These are phyloP conservation scores for Solanum gandarillasii DNA, from an alignment of 257 asterid genomes.

Conservation along the genomic window DNA sequence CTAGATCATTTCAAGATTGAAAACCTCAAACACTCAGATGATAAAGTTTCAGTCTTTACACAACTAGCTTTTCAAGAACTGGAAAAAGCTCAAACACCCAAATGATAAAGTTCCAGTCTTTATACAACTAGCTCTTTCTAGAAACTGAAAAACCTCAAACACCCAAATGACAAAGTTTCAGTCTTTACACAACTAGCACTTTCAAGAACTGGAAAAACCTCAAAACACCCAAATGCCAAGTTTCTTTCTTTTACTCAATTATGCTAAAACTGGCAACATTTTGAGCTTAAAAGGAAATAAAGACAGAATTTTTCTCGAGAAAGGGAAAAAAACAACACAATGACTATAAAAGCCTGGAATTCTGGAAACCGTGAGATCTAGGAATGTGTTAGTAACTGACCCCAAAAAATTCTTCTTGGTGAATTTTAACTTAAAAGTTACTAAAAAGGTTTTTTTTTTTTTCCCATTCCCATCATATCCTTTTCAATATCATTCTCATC, in stretches of 20 bases:
- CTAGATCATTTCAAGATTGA: not conserved
- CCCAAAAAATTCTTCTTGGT: slow-evolving; percentile 28
- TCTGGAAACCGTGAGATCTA: slow-evolving; percentile 62
- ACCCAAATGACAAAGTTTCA: slow-evolving; percentile 32
- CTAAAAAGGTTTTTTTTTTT: not conserved
- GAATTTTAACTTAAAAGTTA: not conserved
- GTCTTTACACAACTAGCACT: slow-evolving; percentile 11
- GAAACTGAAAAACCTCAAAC: not conserved
- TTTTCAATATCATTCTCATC: slow-evolving; percentile 9
- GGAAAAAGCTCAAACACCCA: slow-evolving; percentile 10
- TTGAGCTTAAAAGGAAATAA: slow-evolving; percentile 3
- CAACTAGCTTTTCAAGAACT: not conserved
- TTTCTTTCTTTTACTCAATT: not conserved
- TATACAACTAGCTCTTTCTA: not conserved
- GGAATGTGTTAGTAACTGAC: slow-evolving; percentile 25
- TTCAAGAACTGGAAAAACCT: slow-evolving; percentile 4
- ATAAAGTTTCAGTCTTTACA: not conserved
- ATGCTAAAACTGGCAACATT: not conserved
- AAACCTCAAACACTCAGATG: not conserved
- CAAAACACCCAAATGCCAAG: not conserved
- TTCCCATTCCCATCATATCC: slow-evolving; percentile 11
- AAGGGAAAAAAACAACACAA: not conserved
- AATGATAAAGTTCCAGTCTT: not conserved
- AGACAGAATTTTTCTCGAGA: slow-evolving; percentile 30
- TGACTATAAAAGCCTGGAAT: slow-evolving; percentile 19